A percentile compares a stretch with the other conserved stretches of the same genome.
Conservation (phyloP, 2,329 filamentous ascomycete species). For the Trichophyton schoenleinii region DNA sequence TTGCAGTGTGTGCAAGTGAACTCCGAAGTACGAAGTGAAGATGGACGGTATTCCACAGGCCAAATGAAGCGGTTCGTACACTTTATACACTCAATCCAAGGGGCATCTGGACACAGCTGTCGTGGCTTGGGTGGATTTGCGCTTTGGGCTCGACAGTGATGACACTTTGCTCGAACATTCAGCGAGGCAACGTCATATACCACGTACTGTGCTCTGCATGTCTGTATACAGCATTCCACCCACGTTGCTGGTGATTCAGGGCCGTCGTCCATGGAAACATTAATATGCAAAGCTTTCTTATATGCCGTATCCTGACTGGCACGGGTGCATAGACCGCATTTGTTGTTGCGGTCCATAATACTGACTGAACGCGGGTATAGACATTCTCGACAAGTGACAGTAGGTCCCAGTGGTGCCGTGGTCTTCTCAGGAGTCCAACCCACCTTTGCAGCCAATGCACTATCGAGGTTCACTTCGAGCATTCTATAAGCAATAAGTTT, state of each 20-base stretch:
- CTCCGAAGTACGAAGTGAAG: conserved; percentile 10
- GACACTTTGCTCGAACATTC: conserved; percentile 38
- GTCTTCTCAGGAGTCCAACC: conserved; percentile 39
- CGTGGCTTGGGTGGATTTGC: not conserved
- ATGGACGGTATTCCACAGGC: conserved; percentile 34
- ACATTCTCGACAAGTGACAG: conserved; percentile 32
- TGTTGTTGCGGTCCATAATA: conserved; percentile 31
- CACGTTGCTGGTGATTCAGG: conserved; percentile 28
- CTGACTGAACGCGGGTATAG: conserved; percentile 39
- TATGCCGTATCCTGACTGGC: conserved; percentile 17
- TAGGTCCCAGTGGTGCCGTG: conserved; percentile 32
- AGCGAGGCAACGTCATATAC: conserved; percentile 35
- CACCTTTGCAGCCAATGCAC: conserved; percentile 32
- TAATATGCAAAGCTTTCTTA: conserved; percentile 10
- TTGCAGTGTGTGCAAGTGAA: conserved; percentile 36
- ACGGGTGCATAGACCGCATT: conserved; percentile 33
- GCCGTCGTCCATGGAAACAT: conserved; percentile 23
- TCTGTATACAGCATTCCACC: conserved; percentile 36
- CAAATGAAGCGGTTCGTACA: conserved; percentile 39
- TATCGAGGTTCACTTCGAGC: conserved; percentile 36
- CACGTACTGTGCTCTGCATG: conserved; percentile 40
- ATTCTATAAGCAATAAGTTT: conserved; percentile 37
- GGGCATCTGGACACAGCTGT: conserved; percentile 18
- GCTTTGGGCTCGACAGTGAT: conserved; percentile 33
- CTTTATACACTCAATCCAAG: conserved; percentile 34